Conservation (phyloP, 2,329 filamentous ascomycete species). For the Meredithiella fracta region DNA sequence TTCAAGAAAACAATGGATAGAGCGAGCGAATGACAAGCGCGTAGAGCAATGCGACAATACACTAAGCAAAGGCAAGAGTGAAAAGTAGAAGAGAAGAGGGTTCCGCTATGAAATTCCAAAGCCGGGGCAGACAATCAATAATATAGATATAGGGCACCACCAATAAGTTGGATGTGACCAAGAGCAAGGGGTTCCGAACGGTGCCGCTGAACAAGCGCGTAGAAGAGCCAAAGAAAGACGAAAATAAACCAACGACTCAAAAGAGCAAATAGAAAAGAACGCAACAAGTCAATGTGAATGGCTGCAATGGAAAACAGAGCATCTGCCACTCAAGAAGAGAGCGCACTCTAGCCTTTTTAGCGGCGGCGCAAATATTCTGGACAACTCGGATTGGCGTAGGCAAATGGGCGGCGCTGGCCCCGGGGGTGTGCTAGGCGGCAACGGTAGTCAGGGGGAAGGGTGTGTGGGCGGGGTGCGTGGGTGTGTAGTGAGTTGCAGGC, state of each 20-base stretch:
- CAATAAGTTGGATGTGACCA: neutral
- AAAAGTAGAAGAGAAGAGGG: slow-evolving; percentile 5
- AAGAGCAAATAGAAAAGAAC: neutral
- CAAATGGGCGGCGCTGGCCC: neutral
- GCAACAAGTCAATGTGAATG: neutral
- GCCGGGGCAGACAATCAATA: neutral
- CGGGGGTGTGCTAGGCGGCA: slow-evolving; percentile 6
- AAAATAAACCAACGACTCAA: neutral
- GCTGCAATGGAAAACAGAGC: neutral
- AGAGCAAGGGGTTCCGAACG: neutral
- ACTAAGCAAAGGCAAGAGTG: slow-evolving; percentile 12
- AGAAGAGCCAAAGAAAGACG: neutral
- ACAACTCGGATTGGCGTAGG: neutral
- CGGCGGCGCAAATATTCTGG: neutral
- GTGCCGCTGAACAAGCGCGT: neutral
- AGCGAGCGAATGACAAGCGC: slow-evolving; percentile 1
- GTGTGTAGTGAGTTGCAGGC: neutral
- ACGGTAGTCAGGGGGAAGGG: neutral
- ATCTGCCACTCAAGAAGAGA: neutral
- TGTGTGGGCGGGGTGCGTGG: neutral
- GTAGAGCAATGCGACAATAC: neutral
- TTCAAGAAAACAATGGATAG: neutral
- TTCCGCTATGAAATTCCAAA: neutral
- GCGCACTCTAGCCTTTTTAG: slow-evolving; percentile 4
- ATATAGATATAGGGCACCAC: slow-evolving; percentile 4